Percentiles rank a stretch among this genome's conserved stretches.
These are phyloP conservation scores for Syzygium jambos DNA, from an alignment of 345 rosid genomes.

Conservation along the genomic window DNA sequence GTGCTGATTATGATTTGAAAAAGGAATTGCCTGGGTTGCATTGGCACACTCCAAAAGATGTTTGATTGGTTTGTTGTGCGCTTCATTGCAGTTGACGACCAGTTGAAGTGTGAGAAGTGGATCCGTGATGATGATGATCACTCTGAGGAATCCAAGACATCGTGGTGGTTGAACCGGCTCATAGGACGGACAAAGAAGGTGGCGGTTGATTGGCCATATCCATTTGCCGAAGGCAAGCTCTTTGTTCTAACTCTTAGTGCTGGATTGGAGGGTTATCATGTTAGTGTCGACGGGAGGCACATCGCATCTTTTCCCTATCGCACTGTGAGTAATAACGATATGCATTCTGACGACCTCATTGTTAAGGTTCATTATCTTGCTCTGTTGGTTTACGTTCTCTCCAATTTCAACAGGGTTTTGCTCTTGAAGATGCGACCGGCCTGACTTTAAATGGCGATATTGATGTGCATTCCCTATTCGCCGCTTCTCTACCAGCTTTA, in stretches of 20 bases:
- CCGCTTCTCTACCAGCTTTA: constrained; percentile 72
- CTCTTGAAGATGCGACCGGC: constrained; percentile 97
- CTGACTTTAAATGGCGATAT: constrained; percentile 68
- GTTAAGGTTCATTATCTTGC: not conserved
- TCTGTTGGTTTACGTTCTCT: constrained; percentile 9
- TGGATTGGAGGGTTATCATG: constrained; percentile 91
- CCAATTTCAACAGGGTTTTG: constrained; percentile 54
- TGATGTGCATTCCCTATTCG: constrained; percentile 72
- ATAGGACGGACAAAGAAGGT: constrained; percentile 66
- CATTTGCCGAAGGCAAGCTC: constrained; percentile 67
- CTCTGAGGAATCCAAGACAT: constrained; percentile 62
- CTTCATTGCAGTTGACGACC: constrained; percentile 70
- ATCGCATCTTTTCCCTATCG: constrained; percentile 88
- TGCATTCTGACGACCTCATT: not conserved
- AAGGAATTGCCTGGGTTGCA: not conserved
- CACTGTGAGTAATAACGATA: constrained; percentile 47
- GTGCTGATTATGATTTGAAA: not conserved
- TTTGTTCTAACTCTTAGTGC: constrained; percentile 85
- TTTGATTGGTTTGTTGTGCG: constrained; percentile 4
- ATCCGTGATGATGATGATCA: constrained; percentile 61
- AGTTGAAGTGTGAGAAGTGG: constrained; percentile 93
- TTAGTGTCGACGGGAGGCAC: constrained; percentile 86
- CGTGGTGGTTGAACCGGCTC: constrained; percentile 82
- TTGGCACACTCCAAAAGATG: not conserved
- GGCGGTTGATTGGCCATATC: constrained; percentile 83